phyloP scores from a whole-genome alignment of 441 rosid genomes.

The Eugenia klotzschiana region DNA sequence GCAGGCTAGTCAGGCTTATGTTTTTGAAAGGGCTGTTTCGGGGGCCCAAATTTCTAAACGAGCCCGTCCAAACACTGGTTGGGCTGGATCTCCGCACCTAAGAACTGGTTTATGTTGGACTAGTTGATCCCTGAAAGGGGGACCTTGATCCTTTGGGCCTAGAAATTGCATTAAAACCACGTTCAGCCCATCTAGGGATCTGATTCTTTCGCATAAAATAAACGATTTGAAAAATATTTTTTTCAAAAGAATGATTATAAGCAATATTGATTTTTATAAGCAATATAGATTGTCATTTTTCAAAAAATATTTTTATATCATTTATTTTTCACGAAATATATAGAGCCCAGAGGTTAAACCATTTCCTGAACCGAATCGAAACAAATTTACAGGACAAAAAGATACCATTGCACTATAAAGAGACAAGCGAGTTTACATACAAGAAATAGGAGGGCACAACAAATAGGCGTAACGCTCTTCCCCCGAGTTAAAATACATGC shows the following conservation, averaged over 20 bases:
- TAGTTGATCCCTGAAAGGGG: neutral
- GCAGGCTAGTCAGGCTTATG: neutral
- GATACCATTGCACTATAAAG: neutral
- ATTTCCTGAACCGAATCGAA: neutral
- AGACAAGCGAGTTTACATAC: neutral
- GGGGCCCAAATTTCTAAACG: neutral
- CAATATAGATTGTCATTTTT: neutral
- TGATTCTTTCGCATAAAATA: neutral
- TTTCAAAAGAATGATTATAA: too few relatives aligned
- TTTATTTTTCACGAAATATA: neutral
- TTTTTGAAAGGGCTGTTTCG: neutral
- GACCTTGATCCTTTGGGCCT: neutral
- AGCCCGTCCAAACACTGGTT: neutral
- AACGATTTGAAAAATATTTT: neutral
- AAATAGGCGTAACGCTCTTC: neutral
- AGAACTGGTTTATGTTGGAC: neutral
- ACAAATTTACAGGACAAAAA: neutral
- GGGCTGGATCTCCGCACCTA: neutral
- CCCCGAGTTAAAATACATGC: neutral
- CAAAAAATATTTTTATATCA: accelerated
- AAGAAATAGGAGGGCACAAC: neutral
- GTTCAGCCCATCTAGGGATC: neutral
- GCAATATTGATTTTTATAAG: too few relatives aligned
- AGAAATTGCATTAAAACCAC: neutral
- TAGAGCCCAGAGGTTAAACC: accelerated